Conservation (phyloP, 805 yeast species). For the Metschnikowia gruessii region DNA sequence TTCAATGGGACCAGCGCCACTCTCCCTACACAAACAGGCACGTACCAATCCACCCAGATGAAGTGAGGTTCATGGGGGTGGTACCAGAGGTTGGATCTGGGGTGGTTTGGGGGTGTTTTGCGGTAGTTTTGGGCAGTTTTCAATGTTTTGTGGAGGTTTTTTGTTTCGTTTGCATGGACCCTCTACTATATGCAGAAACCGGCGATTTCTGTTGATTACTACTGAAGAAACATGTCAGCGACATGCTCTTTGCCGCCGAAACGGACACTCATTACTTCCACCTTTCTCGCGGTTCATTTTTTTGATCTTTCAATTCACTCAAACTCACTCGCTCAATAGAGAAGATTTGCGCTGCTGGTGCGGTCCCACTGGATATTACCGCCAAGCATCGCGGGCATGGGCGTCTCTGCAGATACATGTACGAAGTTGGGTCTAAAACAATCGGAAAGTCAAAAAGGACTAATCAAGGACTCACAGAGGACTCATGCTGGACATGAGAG, state of each 20-base stretch:
- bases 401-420: background rate
- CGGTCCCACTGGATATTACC: background rate
- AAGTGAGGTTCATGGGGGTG: background rate
- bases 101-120: no score
- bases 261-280: no score
- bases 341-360: background rate
- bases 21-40: background rate
- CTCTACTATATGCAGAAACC: no score
- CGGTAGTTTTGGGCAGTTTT: no score
- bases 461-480: no score
- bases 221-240: no score
- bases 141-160: no score
- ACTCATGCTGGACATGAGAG: constrained; percentile 1
- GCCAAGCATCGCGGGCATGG: background rate
- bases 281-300: background rate
- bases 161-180: background rate
- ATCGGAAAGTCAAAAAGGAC: no score
- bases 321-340: background rate
- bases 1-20: constrained; percentile 2
- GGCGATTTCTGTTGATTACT: no score
- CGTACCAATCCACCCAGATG: background rate
- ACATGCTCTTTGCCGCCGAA: no score
- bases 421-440: background rate
- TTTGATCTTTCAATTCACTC: background rate
- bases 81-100: no score